phyloP scores from a whole-genome alignment of 805 yeast species.

The Saccharomycopsis fibuligera region DNA sequence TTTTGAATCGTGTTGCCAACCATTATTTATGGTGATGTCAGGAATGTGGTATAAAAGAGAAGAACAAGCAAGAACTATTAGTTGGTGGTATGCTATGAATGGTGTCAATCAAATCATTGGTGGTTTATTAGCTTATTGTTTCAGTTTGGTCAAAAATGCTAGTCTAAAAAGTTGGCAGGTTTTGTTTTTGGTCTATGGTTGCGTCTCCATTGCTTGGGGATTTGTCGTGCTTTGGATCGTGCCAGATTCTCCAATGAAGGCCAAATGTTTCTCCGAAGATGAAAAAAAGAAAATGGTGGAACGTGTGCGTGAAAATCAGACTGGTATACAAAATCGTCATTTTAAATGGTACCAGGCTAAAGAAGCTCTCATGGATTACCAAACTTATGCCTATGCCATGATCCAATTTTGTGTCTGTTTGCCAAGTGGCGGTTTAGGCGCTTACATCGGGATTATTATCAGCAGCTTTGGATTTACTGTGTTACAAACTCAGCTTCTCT shows the following conservation, averaged over 20 bases:
- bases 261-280: slow-evolving; percentile 30
- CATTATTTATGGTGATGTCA: slow-evolving; percentile 11
- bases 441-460: slow-evolving; percentile 28
- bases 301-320: slow-evolving; percentile 30
- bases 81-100: slow-evolving; percentile 28
- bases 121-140: slow-evolving; percentile 30
- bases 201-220: slow-evolving; percentile 30
- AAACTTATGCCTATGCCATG: slow-evolving; percentile 26
- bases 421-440: slow-evolving; percentile 30
- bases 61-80: slow-evolving; percentile 29
- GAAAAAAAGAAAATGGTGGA: slow-evolving; percentile 29
- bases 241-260: slow-evolving; percentile 31
- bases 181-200: slow-evolving; percentile 31
- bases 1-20: slow-evolving; percentile 32
- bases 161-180: slow-evolving; percentile 27
- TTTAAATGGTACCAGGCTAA: slow-evolving; percentile 27
- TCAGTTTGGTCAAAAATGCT: slow-evolving; percentile 26
- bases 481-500: slow-evolving; percentile 28
- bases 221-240: slow-evolving; percentile 26
- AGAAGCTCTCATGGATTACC: slow-evolving; percentile 25
- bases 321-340: slow-evolving; percentile 31
- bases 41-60: slow-evolving; percentile 30
- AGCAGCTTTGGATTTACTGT: slow-evolving; percentile 28
- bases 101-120: slow-evolving; percentile 30
- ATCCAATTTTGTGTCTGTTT: slow-evolving; percentile 26